A percentile compares a stretch with the other conserved stretches of the same genome.
These are phyloP conservation scores for Coemansia sp. DNA, from an alignment of 192 early-diverging fungal species.

Conservation along the genomic window DNA sequence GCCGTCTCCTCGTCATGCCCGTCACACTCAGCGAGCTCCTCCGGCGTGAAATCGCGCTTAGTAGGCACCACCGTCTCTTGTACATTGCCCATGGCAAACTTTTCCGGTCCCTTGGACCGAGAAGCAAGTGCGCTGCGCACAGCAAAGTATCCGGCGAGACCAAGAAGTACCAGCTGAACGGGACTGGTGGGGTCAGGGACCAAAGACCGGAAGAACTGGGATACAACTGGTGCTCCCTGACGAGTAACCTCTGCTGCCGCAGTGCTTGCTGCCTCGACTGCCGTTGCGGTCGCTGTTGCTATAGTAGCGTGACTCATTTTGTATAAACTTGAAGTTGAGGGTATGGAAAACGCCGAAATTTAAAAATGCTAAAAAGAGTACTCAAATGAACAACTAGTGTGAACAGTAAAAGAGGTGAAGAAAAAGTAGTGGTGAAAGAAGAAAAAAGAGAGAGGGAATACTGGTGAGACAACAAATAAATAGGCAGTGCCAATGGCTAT, in stretches of 20 bases:
- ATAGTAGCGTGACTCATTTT: constrained; percentile 10
- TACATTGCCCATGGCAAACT: constrained; percentile 44
- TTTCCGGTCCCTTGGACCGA: constrained; percentile 10
- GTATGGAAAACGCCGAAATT: background rate
- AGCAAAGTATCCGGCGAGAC: constrained; percentile 34
- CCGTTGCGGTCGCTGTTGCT: constrained; percentile 1
- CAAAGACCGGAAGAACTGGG: constrained; percentile 14
- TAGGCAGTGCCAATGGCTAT: background rate
- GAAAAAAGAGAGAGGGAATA: background rate
- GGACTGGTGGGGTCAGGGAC: constrained; percentile 32
- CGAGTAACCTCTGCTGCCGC: background rate
- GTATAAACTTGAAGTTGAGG: background rate
- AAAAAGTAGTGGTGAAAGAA: background rate
- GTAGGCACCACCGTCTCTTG: constrained; percentile 18
- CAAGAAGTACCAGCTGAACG: constrained; percentile 21
- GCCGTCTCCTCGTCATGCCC: constrained; percentile 63
- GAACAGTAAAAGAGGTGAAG: background rate
- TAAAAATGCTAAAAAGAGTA: background rate
- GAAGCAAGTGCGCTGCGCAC: constrained; percentile 31
- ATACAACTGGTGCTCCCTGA: background rate
- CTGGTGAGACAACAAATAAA: background rate
- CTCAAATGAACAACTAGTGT: background rate
- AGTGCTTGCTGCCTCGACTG: constrained; percentile 6
- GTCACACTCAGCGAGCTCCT: constrained; percentile 73
- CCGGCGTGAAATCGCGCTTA: constrained; percentile 75